Base-by-base conservation (phyloP, 176 grass and related monocot species). In the Juncus inflexus region DNA sequence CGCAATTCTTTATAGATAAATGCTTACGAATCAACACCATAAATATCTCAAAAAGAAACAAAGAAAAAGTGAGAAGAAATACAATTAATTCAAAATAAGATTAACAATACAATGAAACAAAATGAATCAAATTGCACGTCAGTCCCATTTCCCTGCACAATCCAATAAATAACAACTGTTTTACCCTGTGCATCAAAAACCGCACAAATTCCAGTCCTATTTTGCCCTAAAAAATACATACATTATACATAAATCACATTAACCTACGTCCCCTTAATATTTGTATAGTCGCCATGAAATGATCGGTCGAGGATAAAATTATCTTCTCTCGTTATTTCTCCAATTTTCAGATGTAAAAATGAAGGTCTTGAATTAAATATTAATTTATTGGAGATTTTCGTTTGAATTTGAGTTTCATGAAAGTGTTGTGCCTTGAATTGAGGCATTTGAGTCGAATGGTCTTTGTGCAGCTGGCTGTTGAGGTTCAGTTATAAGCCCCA, bases 401-500 rank as follows among this genome's bases (percentile, higher is more conserved):
- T 28, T 28, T 28, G 19, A 28, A 28, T 28, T 28, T 28, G 19
- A 28, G 74, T 53, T 58, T 97, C 85, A 97, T 65, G 77, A 86
- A 13, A 86, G 66, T 35, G 79, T 83, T 57, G 87, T 69, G 60
- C 92, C 80, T 67, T 86, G 77, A 81, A 89, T 66, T 50, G 85
- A 89, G 61, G 79, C 52, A 72, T 77, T 61, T 15, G 88, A 76
- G 58, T 64, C 75, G 77, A 83, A 86, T 4, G 85, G 58, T 50
- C 69, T 72, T 59, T 73, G 14, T 54, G 77, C 45, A 41, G 68
- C 43, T 56, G 43, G 4, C 63, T 86, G 82, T 74, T 86, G 87
- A 39, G 57, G 66, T 74, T 97, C 94, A 10, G 70, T 86, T 53
- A 83, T 36, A 56, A 91, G 82, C 15, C 92, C 87, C 72, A 97